A percentile compares a stretch with the other conserved stretches of the same genome.
These are phyloP conservation scores for Cyberlindnera mississippiensis DNA, from an alignment of 805 yeast species.

Conservation along the genomic window DNA sequence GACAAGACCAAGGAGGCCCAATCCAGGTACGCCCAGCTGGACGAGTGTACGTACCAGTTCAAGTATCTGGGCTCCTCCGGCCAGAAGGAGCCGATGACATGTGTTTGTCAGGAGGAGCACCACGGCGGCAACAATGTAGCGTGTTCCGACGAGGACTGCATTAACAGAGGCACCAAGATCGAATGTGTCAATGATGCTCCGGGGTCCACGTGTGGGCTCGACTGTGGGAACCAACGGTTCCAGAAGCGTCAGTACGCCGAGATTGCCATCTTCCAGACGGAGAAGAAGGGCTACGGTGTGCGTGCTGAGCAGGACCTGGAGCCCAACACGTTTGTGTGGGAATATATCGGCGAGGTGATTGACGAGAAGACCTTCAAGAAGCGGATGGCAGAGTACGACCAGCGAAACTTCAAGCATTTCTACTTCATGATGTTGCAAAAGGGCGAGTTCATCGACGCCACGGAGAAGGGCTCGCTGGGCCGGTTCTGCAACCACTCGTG, in stretches of 20 bases:
- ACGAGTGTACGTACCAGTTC: constrained; percentile 57
- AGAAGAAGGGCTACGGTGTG: constrained; percentile 85
- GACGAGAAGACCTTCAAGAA: constrained; percentile 71
- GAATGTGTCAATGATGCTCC: constrained; percentile 77
- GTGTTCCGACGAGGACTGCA: constrained; percentile 87
- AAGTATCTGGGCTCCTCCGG: constrained; percentile 66
- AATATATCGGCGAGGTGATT: constrained; percentile 91
- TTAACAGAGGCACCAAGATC: constrained; percentile 85
- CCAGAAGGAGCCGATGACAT: constrained; percentile 68
- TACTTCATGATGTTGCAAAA: constrained; percentile 95
- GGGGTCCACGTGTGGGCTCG: constrained; percentile 64
- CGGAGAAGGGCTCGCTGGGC: constrained; percentile 81
- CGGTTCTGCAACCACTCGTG: constrained; percentile 95
- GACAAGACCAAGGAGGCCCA: constrained; percentile 70
- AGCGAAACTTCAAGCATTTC: constrained; percentile 65
- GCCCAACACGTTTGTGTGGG: constrained; percentile 74
- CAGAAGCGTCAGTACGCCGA: constrained; percentile 70
- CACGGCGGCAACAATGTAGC: constrained; percentile 49
- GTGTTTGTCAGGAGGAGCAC: constrained; percentile 70
- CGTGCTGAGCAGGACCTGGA: constrained; percentile 59
- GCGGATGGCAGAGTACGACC: constrained; percentile 73
- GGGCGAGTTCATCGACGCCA: constrained; percentile 93
- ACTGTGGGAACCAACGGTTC: constrained; percentile 85
- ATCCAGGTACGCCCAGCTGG: constrained; percentile 49
- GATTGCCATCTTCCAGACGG: constrained; percentile 81